Evolutionary conservation across 1,139 yeast species (phyloP), one percentile per base, ranked within the genome.

Genomic region (Eremothecium coryli): DNA sequence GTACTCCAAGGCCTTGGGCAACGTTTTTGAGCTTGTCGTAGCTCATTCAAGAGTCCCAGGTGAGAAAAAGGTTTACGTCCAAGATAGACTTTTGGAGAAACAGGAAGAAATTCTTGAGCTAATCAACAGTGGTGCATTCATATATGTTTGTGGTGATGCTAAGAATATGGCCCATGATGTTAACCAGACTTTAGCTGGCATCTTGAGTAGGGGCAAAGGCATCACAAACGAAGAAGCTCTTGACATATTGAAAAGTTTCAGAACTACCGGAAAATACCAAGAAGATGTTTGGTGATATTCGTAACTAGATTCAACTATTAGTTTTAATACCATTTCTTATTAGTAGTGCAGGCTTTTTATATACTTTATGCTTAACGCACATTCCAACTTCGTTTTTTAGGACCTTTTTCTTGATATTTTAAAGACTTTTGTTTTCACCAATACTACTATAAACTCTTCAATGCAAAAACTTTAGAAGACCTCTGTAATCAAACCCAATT

Each of bases 81-180:
- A 90, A 63, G 80, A 93, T 55, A 75, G 72, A 44, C 56, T 90
- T 46, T 51, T 63, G 39, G 88, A 82, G 54, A 68, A 71, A 41
- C 54, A 56, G 26, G 57, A 64, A 12, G 69, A 79, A 16, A 66
- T 88, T 36, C 71, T 73, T 49, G 62, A 70, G 35, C 64, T 88
- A 42, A 61, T 90, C 37, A 62, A 70, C 23, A 62, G 71, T 23
- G 96, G 95, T 37, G 96, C 95, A 0, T 81, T 77, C 56, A 71
- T 90, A 45, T 90, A 90, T 57, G 95, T 90, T 20, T 90, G 98
- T 69, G 98, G 98, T 54, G 97, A 90, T 65, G 97, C 98, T 21
- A 74, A 82, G 32, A 76, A 73, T 49, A 90, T 90, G 98, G 96
- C 98, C 2, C 79, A 93, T 61, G 95, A 86, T 55, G 98, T 90